Evolutionary conservation across 805 yeast genomes (phyloP).

Genomic region (Yueomyces sinensis): DNA sequence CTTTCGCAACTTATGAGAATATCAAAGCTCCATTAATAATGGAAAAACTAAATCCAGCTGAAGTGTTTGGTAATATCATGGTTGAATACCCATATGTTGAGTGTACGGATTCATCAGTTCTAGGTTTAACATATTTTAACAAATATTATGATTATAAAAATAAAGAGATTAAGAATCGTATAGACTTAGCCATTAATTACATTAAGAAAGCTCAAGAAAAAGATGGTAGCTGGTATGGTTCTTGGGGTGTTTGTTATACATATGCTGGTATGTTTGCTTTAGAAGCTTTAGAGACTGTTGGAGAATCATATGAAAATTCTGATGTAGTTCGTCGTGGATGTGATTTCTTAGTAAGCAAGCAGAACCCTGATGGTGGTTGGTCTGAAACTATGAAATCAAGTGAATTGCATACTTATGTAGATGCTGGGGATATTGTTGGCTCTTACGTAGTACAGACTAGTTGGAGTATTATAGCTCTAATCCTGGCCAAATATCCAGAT

Average conservation of each 20-base stretch:
- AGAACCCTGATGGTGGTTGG: slow-evolving; percentile 92
- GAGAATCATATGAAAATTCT: slow-evolving; percentile 47
- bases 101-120: slow-evolving; percentile 89
- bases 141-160: slow-evolving; percentile 51
- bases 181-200: slow-evolving; percentile 59
- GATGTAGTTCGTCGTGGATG: slow-evolving; percentile 62
- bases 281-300: slow-evolving; percentile 73
- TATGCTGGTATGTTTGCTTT: slow-evolving; percentile 97
- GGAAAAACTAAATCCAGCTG: slow-evolving; percentile 86
- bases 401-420: slow-evolving; percentile 67
- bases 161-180: slow-evolving; percentile 54
- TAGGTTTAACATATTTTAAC: slow-evolving; percentile 74
- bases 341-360: slow-evolving; percentile 66
- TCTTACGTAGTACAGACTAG: slow-evolving; percentile 81
- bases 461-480: slow-evolving; percentile 78
- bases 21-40: slow-evolving; percentile 69
- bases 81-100: slow-evolving; percentile 97
- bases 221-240: slow-evolving; percentile 97
- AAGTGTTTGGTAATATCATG: slow-evolving; percentile 96
- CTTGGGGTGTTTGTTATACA: slow-evolving; percentile 95
- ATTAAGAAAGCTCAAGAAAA: slow-evolving; percentile 51
- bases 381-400: slow-evolving; percentile 87
- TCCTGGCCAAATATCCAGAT: slow-evolving; percentile 74
- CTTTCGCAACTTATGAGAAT: slow-evolving; percentile 83
- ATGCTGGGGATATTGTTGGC: slow-evolving; percentile 26